Evolutionary conservation across 208 protist genomes (phyloP).

Genomic region (Crithidia brevicula): DNA sequence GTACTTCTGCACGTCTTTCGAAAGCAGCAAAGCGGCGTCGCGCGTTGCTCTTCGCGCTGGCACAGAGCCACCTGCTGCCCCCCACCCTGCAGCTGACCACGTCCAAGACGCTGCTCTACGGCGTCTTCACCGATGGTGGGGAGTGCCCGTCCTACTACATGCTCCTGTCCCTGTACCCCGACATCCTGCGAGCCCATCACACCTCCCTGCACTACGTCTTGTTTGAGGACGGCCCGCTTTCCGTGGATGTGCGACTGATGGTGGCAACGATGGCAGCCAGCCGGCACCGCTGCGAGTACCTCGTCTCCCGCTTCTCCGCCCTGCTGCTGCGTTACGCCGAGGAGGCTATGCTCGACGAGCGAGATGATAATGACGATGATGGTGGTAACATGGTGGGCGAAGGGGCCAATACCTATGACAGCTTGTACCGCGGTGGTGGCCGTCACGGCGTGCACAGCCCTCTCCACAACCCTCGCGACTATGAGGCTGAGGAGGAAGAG

Average conservation of each 20-base stretch:
- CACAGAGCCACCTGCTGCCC: constrained; percentile 38
- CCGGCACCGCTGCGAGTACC: constrained; percentile 82
- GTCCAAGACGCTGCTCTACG: constrained; percentile 55
- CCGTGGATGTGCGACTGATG: constrained; percentile 78
- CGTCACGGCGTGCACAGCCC: not conserved
- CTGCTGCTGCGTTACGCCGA: constrained; percentile 62
- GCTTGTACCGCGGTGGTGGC: constrained; percentile 10
- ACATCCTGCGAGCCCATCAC: constrained; percentile 75
- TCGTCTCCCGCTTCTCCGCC: constrained; percentile 71
- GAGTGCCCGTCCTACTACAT: constrained; percentile 76
- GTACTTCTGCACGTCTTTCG: constrained; percentile 7
- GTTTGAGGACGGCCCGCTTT: constrained; percentile 80
- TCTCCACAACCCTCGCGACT: not conserved
- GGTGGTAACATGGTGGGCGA: not conserved
- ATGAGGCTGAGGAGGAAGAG: not conserved
- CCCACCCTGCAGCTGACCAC: constrained; percentile 27
- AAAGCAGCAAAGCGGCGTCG: constrained; percentile 31
- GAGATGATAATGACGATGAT: constrained; percentile 16
- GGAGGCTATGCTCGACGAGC: constrained; percentile 31
- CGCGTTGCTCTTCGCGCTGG: constrained; percentile 50
- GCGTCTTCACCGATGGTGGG: constrained; percentile 61
- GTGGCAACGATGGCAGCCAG: constrained; percentile 81
- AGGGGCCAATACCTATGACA: not conserved
- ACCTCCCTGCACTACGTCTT: constrained; percentile 60
- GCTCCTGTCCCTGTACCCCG: constrained; percentile 63